Percentiles rank a stretch among this genome's conserved stretches.
phyloP scores from a whole-genome alignment of 2,329 filamentous ascomycete genomes.

The Mycosphaerelloides madeirae region DNA sequence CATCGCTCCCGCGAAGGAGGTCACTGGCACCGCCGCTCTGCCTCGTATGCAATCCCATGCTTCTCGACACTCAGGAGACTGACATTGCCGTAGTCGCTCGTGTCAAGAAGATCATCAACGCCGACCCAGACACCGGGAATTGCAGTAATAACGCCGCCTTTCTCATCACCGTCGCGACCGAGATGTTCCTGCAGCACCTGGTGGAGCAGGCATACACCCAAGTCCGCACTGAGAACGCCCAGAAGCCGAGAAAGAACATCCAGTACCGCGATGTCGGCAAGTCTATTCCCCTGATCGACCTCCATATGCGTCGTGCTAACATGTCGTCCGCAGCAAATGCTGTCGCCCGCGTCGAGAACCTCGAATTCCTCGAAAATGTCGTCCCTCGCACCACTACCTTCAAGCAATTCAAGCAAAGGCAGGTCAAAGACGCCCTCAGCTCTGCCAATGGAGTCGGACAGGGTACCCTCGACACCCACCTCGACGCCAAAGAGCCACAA shows the following conservation, averaged over 20 bases:
- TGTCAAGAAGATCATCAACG: conserved; percentile 89
- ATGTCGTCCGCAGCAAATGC: conserved; percentile 60
- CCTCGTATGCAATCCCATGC: conserved; percentile 59
- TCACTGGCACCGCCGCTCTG: conserved; percentile 77
- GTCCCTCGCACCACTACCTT: conserved; percentile 81
- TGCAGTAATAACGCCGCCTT: conserved; percentile 95
- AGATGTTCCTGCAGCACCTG: conserved; percentile 93
- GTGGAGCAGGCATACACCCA: conserved; percentile 80
- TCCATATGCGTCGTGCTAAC: background rate
- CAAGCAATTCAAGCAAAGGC: conserved; percentile 67
- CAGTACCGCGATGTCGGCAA: conserved; percentile 91
- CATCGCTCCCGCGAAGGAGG: conserved; percentile 73
- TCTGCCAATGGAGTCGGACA: conserved; percentile 10
- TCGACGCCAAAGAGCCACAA: conserved; percentile 18
- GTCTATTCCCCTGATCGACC: conserved; percentile 19
- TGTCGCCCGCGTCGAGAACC: conserved; percentile 81
- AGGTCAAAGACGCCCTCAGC: conserved; percentile 20
- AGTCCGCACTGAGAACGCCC: conserved; percentile 68
- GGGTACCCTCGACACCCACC: conserved; percentile 14
- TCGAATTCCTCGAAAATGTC: conserved; percentile 89
- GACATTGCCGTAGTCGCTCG: conserved; percentile 66
- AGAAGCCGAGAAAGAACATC: conserved; percentile 86
- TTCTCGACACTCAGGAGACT: conserved; percentile 8
- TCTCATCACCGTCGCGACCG: conserved; percentile 85
- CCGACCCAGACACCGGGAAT: conserved; percentile 77